Evolutionary conservation across 495 filamentous ascomycete genomes (phyloP), one percentile per base, ranked within the genome.

Genomic region (Hypoxylon fragiforme): DNA sequence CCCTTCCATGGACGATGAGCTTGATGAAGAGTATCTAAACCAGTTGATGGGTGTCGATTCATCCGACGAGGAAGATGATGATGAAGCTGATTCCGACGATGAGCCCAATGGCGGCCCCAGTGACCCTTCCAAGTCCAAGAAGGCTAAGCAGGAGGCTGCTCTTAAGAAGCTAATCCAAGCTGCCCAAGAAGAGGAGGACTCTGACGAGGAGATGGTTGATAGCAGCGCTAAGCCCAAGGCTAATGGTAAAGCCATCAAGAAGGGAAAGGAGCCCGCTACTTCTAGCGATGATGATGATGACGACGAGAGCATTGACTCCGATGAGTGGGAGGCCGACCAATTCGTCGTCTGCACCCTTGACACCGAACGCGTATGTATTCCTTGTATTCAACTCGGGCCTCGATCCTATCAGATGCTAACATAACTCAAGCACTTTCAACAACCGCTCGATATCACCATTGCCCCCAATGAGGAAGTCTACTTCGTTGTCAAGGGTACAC

Each of bases 271-370:
- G 51, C 90, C 89, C 68, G 89, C 85, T 46, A 80, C 69, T 16
- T 84, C 74, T 46, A 81, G 85, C 47, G 83, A 85, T 12, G 83
- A 87, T 19, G 79, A 80, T n/a, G 79, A 76, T 47, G 75, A 80
- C 8, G 81, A 80, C 2, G 85, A 86, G 42, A 87, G 84, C 21
- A 58, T 86, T 44, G 84, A 86, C 57, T 62, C 52, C 1, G 20
- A n/a, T 9, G 38, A 37, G 3, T n/a, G 55, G 14, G 65, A 64
- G 14, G 69, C 91, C 44, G 90, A 97, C 69, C 87, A 95, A 73
- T 88, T 86, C 57, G 91, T 97, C 49, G 68, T 99, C 57, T 99
- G 95, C 77, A 97, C 94, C 32, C 79, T 99, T 31, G 92, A 95
- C 75, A 85, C 91, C 28, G 83, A 89, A 70, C 65, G 67, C 32